Evolutionary conservation across 2,329 filamentous ascomycete genomes (phyloP), one percentile per base, ranked within the genome.

Genomic region (Fulvia fulva): DNA sequence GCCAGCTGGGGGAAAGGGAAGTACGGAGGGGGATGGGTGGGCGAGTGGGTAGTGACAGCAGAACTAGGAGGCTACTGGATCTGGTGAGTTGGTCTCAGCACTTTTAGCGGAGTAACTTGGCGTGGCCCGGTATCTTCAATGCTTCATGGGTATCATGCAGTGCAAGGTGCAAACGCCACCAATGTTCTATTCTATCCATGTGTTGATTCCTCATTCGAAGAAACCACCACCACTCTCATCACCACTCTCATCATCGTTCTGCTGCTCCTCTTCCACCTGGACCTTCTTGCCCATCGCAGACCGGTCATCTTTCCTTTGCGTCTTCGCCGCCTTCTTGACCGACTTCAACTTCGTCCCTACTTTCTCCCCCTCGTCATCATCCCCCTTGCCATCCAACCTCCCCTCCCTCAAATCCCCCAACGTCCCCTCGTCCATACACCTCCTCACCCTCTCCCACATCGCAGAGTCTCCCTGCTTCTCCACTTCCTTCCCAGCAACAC

Each of bases 401-500:
- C 84, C 80, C 64, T 88, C 83, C 53, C 85, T 78, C 51, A 89
- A 67, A 53, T 70, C 75, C 59, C 82, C 78, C 53, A 89, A 69
- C 14, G 76, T 76, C 6, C 85, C 85, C 37, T 84, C 77, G 54
- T 78, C 75, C 77, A 88, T 85, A 12, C 85, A 81, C 67, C 83
- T 78, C 74, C 89, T 87, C 19, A 93, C 81, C 14, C 80, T 74
- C 16, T 75, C 74, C 89, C 89, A 91, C 77, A 91, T 82, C n/a
- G 83, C 79, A 6, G 81, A 79, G 62, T 80, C 74, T 19, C 78
- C 78, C 47, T 68, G 59, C 58, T 63, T 56, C 43, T 69, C 66
- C 28, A 37, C 53, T 11, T 75, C 76, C 51, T 77, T 68, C 44
- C 75, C 75, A 16, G 73, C 75, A n/a, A 75, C 76, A 52, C 77